phyloP scores from a whole-genome alignment of 768 basidiomycete species.

The Tephrocybe rancida region DNA sequence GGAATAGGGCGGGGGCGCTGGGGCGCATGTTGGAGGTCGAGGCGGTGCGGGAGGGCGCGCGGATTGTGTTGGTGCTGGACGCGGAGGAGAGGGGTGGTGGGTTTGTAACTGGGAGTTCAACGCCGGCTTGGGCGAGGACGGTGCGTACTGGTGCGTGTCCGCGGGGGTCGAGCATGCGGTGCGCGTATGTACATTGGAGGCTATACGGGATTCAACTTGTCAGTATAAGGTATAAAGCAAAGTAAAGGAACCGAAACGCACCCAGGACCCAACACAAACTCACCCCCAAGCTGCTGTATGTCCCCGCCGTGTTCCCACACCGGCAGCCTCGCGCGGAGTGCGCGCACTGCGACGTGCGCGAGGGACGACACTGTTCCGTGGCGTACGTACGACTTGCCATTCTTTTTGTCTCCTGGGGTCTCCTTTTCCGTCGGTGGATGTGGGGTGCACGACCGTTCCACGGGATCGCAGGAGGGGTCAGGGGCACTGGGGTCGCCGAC shows the following conservation, averaged over 20 bases:
- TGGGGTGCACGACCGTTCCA: too few relatives aligned
- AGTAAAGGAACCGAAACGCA: conserved; percentile 26
- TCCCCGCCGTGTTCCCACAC: conserved; percentile 83
- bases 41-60: too few relatives aligned
- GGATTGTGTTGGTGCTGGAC: neutral
- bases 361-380: conserved; percentile 69
- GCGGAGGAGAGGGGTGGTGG: neutral
- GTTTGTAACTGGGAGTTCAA: conserved; percentile 13
- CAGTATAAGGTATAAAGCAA: too few relatives aligned
- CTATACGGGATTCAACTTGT: too few relatives aligned
- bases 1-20: too few relatives aligned
- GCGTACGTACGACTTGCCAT: conserved; percentile 55
- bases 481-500: neutral
- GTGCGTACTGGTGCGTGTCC: conserved; percentile 74
- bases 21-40: too few relatives aligned
- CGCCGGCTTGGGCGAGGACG: conserved; percentile 62
- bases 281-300: conserved; percentile 81
- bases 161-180: conserved; percentile 80
- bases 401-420: conserved; percentile 14
- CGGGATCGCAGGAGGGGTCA: too few relatives aligned
- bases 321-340: conserved; percentile 76
- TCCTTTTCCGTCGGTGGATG: too few relatives aligned
- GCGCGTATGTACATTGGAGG: conserved; percentile 70
- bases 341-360: conserved; percentile 72
- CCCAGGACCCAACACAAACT: conserved; percentile 66